phyloP scores from a whole-genome alignment of 1,284 basidiomycete species.

The Malassezia cuniculi region DNA sequence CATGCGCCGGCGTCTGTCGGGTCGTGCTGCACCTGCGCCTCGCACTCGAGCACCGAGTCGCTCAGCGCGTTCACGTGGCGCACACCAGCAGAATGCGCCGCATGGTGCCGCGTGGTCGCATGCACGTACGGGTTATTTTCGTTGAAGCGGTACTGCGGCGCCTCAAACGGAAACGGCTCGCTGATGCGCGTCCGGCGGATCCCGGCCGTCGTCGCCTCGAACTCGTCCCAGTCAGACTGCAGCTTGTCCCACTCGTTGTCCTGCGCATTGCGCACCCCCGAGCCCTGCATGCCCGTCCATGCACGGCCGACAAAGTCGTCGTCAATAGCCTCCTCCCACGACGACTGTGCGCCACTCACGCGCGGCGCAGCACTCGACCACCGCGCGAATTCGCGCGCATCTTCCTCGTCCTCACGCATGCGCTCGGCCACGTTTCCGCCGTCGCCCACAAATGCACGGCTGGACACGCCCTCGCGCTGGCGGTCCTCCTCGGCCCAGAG shows the following conservation, averaged over 20 bases:
- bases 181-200: conserved; percentile 8
- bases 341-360: conserved; percentile 18
- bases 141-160: conserved; percentile 34
- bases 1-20: conserved; percentile 63
- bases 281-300: conserved; percentile 27
- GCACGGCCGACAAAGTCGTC: conserved; percentile 44
- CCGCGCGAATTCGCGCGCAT: conserved; percentile 29
- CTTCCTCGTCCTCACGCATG: conserved; percentile 34
- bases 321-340: conserved; percentile 28
- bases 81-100: conserved; percentile 2
- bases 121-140: conserved; percentile 35
- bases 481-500: conserved; percentile 42
- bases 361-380: conserved; percentile 27
- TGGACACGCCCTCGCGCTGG: conserved; percentile 20
- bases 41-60: conserved; percentile 57
- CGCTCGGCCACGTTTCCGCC: conserved; percentile 30
- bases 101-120: conserved; percentile 21
- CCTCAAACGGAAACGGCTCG: conserved; percentile 19
- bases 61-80: conserved; percentile 16
- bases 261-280: conserved; percentile 30
- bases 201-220: conserved; percentile 21
- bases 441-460: conserved; percentile 30
- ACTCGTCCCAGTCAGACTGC: conserved; percentile 66
- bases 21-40: conserved; percentile 73
- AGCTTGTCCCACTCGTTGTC: conserved; percentile 55